These are phyloP conservation scores for Cryptococcus sp. DNA, from an alignment of 1,284 basidiomycete species.

Conservation along the genomic window DNA sequence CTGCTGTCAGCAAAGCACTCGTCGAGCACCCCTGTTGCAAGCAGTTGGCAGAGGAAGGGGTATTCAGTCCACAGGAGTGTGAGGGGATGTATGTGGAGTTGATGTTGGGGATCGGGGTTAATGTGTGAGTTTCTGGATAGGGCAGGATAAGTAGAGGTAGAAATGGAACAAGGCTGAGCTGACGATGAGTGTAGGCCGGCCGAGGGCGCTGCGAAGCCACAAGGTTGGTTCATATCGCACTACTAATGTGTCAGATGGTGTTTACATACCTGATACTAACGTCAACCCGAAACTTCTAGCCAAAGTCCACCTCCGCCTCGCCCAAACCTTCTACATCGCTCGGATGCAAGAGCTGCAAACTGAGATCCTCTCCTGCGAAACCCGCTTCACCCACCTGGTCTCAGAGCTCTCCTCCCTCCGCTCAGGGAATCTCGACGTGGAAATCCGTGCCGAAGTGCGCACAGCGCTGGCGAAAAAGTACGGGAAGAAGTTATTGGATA, in stretches of 20 bases:
- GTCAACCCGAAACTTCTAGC: conserved; percentile 50
- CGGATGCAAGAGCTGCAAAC: conserved; percentile 67
- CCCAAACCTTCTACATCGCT: conserved; percentile 65
- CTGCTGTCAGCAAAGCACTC: conserved; percentile 63
- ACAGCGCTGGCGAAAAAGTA: conserved; percentile 36
- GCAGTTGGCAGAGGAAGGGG: conserved; percentile 57
- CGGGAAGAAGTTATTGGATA: conserved; percentile 40
- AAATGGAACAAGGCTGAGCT: neutral
- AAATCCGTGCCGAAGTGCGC: conserved; percentile 53
- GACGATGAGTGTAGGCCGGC: conserved; percentile 28
- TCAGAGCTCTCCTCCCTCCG: conserved; percentile 61
- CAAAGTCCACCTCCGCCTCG: conserved; percentile 61
- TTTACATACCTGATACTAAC: neutral
- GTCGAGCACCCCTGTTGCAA: conserved; percentile 53
- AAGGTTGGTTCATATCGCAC: conserved; percentile 15
- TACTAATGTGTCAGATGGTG: neutral
- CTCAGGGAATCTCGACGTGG: conserved; percentile 63
- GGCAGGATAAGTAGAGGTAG: neutral
- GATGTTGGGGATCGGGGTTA: conserved; percentile 64
- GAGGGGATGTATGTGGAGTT: conserved; percentile 63
- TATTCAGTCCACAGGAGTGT: conserved; percentile 68
- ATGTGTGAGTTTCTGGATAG: conserved; percentile 57
- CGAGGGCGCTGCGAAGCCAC: conserved; percentile 36
- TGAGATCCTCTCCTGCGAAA: conserved; percentile 67
- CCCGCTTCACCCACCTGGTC: conserved; percentile 60